Conservation (phyloP, 768 basidiomycete genomes). For the Mycena capillaripes region DNA sequence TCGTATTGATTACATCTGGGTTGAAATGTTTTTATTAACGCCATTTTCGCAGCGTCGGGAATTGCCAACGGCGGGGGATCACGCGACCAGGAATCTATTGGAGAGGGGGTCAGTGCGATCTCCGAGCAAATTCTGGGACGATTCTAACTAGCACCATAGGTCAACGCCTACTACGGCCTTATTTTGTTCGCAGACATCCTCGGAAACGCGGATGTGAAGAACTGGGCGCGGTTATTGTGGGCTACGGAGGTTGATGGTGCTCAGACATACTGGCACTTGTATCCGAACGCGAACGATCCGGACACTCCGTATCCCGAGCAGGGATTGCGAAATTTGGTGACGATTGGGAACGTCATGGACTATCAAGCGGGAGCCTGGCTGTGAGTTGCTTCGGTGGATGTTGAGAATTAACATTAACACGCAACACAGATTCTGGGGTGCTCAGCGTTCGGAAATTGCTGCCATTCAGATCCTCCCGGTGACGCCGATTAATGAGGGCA, state of each 20-base stretch:
- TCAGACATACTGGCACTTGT: constrained; percentile 53
- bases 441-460: constrained; percentile 48
- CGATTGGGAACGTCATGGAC: constrained; percentile 53
- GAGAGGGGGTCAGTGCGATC: constrained; percentile 42
- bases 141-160: not conserved
- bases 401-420: not conserved
- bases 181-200: constrained; percentile 49
- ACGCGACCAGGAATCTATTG: constrained; percentile 51
- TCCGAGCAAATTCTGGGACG: not conserved
- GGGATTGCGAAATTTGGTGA: constrained; percentile 45
- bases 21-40: not conserved
- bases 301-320: constrained; percentile 53
- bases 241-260: constrained; percentile 52
- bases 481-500: constrained; percentile 50
- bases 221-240: constrained; percentile 49
- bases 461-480: constrained; percentile 54
- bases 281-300: constrained; percentile 46
- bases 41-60: constrained; percentile 44
- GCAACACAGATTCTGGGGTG: constrained; percentile 49
- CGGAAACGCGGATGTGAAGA: constrained; percentile 47
- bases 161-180: constrained; percentile 54
- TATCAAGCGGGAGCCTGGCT: constrained; percentile 53
- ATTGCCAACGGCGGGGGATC: constrained; percentile 50
- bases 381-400: constrained; percentile 37
- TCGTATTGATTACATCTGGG: not conserved